Percentiles rank a stretch among this genome's conserved stretches.
Conservation (phyloP, 2,329 filamentous ascomycete species). For the Phaeomoniella chlamydospora region DNA sequence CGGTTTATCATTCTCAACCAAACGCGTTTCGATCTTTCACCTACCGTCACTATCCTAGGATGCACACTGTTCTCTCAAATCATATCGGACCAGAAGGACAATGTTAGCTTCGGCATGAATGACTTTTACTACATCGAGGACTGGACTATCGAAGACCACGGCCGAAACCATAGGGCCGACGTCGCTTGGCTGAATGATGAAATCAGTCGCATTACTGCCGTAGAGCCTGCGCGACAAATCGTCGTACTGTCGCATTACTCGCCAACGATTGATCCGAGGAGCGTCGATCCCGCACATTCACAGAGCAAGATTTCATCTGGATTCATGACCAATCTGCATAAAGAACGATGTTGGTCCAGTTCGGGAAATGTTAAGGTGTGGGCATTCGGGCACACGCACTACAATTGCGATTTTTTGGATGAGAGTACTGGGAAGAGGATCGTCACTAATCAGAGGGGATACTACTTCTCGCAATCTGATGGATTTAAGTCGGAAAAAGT, state of each 20-base stretch:
- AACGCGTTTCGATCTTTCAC: conserved; percentile 21
- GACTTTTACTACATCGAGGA: conserved; percentile 35
- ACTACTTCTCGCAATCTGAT: conserved; percentile 15
- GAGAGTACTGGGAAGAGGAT: conserved; percentile 13
- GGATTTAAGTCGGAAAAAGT: conserved; percentile 19
- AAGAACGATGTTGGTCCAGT: conserved; percentile 23
- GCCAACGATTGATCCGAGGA: conserved; percentile 14
- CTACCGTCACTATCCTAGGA: conserved; percentile 25
- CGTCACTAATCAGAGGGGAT: conserved; percentile 26
- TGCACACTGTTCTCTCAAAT: conserved; percentile 38
- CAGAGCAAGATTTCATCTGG: conserved; percentile 18
- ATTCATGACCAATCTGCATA: conserved; percentile 27
- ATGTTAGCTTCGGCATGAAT: conserved; percentile 29
- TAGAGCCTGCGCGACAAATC: conserved; percentile 19
- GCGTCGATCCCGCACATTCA: conserved; percentile 16
- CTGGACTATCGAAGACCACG: conserved; percentile 19
- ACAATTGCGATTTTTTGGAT: conserved; percentile 22
- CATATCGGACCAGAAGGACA: conserved; percentile 18
- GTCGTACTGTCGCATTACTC: conserved; percentile 25
- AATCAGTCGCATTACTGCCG: conserved; percentile 13
- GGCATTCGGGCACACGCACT: conserved; percentile 37
- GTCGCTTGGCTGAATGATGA: conserved; percentile 24
- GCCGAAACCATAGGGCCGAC: conserved; percentile 17
- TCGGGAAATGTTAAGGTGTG: conserved; percentile 22
- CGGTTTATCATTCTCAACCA: conserved; percentile 26